phyloP scores from a whole-genome alignment of 2,329 filamentous ascomycete species.

The Thielaviopsis populi region DNA sequence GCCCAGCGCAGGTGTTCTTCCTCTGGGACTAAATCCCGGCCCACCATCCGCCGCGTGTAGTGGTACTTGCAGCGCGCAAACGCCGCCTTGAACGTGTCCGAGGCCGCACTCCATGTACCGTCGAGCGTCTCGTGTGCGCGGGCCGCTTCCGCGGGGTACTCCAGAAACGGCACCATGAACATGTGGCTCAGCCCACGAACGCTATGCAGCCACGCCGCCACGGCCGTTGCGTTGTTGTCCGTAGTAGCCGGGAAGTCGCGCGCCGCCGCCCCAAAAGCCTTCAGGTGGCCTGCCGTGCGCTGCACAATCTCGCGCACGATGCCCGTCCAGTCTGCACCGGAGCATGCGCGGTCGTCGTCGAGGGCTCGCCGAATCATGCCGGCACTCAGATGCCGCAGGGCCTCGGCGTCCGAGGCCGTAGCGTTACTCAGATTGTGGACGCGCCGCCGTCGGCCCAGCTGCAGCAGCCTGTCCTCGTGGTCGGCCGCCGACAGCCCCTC shows the following conservation, averaged over 20 bases:
- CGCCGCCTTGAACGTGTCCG: slow-evolving; percentile 25
- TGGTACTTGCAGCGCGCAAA: slow-evolving; percentile 30
- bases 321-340: slow-evolving; percentile 31
- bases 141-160: slow-evolving; percentile 26
- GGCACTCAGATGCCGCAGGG: slow-evolving; percentile 20
- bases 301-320: slow-evolving; percentile 30
- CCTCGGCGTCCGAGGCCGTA: slow-evolving; percentile 23
- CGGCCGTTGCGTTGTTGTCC: slow-evolving; percentile 22
- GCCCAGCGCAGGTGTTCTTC: slow-evolving; percentile 27
- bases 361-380: not conserved
- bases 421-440: slow-evolving; percentile 25
- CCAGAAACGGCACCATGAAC: slow-evolving; percentile 31
- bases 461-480: slow-evolving; percentile 21
- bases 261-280: slow-evolving; percentile 23
- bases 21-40: slow-evolving; percentile 22
- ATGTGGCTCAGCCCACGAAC: slow-evolving; percentile 28
- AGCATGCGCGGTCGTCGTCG: slow-evolving; percentile 21
- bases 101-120: slow-evolving; percentile 22
- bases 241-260: slow-evolving; percentile 16
- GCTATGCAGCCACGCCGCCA: slow-evolving; percentile 23
- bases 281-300: slow-evolving; percentile 25
- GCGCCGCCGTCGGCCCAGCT: slow-evolving; percentile 26
- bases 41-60: slow-evolving; percentile 26
- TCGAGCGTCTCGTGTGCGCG: slow-evolving; percentile 9
- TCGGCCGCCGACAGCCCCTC: slow-evolving; percentile 16